phyloP scores from a whole-genome alignment of 164 flowering plant genomes.

The Kingdonia uniflora region DNA sequence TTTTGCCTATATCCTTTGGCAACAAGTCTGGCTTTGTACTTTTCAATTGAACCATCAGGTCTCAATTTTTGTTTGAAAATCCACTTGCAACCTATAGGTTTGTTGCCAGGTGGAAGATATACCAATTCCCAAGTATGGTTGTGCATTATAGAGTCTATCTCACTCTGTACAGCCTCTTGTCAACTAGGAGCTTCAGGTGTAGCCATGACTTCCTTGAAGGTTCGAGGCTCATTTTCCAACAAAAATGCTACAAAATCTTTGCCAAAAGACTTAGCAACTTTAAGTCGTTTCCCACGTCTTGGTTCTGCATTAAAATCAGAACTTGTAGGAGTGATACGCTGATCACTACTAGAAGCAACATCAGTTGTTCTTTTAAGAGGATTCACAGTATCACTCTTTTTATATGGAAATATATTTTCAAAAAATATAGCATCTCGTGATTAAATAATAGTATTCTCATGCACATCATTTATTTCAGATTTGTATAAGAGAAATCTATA shows the following conservation, averaged over 20 bases:
- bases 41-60: not conserved
- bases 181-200: not conserved
- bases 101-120: not conserved
- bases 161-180: not conserved
- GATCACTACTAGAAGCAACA: not conserved
- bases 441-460: conserved; percentile 1
- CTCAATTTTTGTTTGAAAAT: not conserved
- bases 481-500: not conserved
- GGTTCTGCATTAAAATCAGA: too few species aligned
- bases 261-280: too few species aligned
- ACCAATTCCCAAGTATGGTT: conserved; percentile 1
- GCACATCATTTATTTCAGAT: not conserved
- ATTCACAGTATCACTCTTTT: not conserved
- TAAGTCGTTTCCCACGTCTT: too few species aligned
- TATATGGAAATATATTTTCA: not conserved
- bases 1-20: not conserved
- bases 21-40: conserved; percentile 4
- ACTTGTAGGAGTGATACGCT: too few species aligned
- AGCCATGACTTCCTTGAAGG: too few species aligned
- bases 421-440: not conserved
- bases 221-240: too few species aligned
- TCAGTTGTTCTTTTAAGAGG: not conserved
- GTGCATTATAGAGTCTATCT: not conserved
- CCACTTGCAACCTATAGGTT: not conserved
- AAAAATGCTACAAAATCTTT: too few species aligned